These are phyloP conservation scores for Schizonepeta tenuifolia DNA, from an alignment of 257 asterid genomes.

Conservation along the genomic window DNA sequence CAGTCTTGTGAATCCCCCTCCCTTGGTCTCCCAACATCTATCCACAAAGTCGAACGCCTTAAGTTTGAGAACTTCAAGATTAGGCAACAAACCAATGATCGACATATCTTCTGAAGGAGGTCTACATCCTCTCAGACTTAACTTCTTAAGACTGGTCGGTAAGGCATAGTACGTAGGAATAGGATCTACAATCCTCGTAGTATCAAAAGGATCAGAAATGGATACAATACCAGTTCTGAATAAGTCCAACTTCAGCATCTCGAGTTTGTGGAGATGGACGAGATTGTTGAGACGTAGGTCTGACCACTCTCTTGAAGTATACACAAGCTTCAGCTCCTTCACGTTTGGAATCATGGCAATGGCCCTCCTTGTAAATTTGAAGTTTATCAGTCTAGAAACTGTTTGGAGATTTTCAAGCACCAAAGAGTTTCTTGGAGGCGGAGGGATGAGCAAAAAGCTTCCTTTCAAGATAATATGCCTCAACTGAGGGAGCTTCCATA, in stretches of 20 bases:
- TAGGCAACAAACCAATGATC: constrained; percentile 32
- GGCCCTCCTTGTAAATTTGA: constrained; percentile 14
- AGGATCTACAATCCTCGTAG: background rate
- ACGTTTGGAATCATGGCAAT: constrained; percentile 27
- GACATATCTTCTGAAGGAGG: constrained; percentile 33
- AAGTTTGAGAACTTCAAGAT: constrained; percentile 40
- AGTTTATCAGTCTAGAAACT: constrained; percentile 14
- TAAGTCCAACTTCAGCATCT: constrained; percentile 21
- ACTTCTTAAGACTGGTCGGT: constrained; percentile 22
- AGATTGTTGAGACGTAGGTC: constrained; percentile 22
- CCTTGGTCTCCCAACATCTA: constrained; percentile 24
- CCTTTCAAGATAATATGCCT: constrained; percentile 25
- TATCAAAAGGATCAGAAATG: background rate
- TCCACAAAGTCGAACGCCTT: constrained; percentile 16
- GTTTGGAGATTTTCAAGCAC: constrained; percentile 25
- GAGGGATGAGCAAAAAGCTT: background rate
- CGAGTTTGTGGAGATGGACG: constrained; percentile 22
- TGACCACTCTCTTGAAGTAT: background rate
- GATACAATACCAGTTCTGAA: background rate
- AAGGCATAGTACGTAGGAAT: constrained; percentile 16
- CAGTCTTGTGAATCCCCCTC: constrained; percentile 27
- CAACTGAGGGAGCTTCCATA: constrained; percentile 16
- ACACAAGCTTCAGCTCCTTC: constrained; percentile 26
- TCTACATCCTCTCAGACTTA: constrained; percentile 27
- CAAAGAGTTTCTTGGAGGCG: background rate